phyloP scores from a whole-genome alignment of 352 stramenopile species.

The Phytophthora citrophthora region DNA sequence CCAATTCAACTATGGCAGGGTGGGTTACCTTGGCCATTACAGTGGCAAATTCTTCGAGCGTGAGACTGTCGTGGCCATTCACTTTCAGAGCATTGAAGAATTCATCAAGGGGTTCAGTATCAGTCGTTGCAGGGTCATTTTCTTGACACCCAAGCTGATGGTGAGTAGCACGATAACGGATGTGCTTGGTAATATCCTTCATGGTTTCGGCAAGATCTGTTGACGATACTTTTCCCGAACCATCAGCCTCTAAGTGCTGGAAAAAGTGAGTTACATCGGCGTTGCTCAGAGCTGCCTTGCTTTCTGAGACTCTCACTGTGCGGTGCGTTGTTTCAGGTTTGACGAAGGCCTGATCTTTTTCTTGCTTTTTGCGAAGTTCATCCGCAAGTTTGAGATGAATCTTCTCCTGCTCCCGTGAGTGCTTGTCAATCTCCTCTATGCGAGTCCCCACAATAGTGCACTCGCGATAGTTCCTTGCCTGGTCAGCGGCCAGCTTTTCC shows the following conservation, averaged over 20 bases:
- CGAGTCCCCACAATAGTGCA: constrained; percentile 44
- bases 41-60: constrained; percentile 36
- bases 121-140: neutral
- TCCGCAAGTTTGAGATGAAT: constrained; percentile 8
- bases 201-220: constrained; percentile 40
- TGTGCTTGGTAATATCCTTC: constrained; percentile 52
- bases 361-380: constrained; percentile 20
- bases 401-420: constrained; percentile 29
- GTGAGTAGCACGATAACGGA: constrained; percentile 14
- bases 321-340: no score
- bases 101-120: constrained; percentile 2
- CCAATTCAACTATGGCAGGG: constrained; percentile 43
- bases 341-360: neutral
- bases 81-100: constrained; percentile 28
- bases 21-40: constrained; percentile 51
- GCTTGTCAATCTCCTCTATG: constrained; percentile 54
- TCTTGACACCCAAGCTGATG: neutral
- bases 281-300: neutral
- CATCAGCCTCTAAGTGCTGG: constrained; percentile 54
- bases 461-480: constrained; percentile 33
- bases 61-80: constrained; percentile 23
- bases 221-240: constrained; percentile 60
- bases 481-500: constrained; percentile 36
- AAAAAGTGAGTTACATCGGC: constrained; percentile 46
- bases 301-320: no score